Percentiles rank a stretch among this genome's conserved stretches.
phyloP scores from a whole-genome alignment of 2,329 filamentous ascomycete species.

The Diaporthe sp. region DNA sequence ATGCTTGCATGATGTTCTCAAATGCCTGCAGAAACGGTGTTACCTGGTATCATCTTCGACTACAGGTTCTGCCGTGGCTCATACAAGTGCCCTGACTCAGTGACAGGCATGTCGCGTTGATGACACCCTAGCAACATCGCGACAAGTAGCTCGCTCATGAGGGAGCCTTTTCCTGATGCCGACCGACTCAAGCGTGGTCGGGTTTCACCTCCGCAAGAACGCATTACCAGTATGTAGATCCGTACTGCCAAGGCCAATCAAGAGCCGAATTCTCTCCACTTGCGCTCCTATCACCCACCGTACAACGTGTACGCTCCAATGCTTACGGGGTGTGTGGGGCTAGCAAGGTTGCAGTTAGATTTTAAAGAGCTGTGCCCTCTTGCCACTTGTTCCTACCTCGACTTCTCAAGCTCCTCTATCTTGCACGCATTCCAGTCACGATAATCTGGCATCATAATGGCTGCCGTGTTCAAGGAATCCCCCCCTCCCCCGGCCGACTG shows the following conservation, averaged over 20 bases:
- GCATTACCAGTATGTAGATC: background rate
- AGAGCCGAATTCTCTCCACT: slow-evolving; percentile 11
- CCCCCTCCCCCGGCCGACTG: background rate
- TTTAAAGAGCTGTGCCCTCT: background rate
- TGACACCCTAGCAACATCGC: background rate
- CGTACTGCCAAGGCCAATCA: background rate
- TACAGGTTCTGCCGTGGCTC: background rate
- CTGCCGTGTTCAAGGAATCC: background rate
- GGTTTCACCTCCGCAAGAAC: background rate
- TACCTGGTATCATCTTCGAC: no score
- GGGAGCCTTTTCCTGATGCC: background rate
- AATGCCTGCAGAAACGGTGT: no score
- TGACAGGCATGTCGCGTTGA: background rate
- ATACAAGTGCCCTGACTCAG: background rate
- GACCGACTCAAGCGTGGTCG: background rate
- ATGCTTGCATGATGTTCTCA: no score
- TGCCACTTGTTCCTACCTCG: background rate
- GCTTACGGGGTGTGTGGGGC: background rate
- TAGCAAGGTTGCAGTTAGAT: background rate
- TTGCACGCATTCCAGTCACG: background rate
- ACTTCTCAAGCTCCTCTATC: background rate
- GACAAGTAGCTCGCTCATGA: background rate
- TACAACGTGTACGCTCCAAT: background rate
- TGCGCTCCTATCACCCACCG: background rate
- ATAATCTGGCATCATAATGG: background rate